Evolutionary conservation across 805 yeast species (phyloP).

Genomic region (Saturnispora dispora): DNA sequence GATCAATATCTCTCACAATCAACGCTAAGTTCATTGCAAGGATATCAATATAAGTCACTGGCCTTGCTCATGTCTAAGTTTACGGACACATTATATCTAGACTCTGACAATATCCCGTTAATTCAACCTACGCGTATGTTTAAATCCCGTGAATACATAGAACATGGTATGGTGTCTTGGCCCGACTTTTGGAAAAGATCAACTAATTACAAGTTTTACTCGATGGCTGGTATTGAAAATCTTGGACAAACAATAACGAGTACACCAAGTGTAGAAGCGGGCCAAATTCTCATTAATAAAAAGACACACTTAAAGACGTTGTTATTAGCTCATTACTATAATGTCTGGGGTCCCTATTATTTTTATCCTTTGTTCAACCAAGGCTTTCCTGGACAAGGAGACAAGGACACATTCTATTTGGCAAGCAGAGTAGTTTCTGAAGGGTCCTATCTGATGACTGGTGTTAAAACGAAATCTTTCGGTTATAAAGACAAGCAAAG

Average conservation of each 20-base stretch:
- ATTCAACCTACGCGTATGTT: slow-evolving; percentile 26
- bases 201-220: slow-evolving; percentile 50
- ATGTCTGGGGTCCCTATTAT: slow-evolving; percentile 54
- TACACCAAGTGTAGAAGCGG: slow-evolving; percentile 61
- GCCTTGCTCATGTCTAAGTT: slow-evolving; percentile 35
- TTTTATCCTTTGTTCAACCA: slow-evolving; percentile 63
- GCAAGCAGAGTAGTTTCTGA: slow-evolving; percentile 44
- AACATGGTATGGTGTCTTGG: slow-evolving; percentile 53
- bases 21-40: slow-evolving; percentile 16
- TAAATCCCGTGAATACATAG: slow-evolving; percentile 34
- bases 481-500: slow-evolving; percentile 22
- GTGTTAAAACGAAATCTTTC: slow-evolving; percentile 24
- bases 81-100: slow-evolving; percentile 33
- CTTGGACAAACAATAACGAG: slow-evolving; percentile 27
- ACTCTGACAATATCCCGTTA: slow-evolving; percentile 36
- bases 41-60: slow-evolving; percentile 16
- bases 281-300: slow-evolving; percentile 57
- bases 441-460: slow-evolving; percentile 21
- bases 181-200: slow-evolving; percentile 66
- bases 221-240: slow-evolving; percentile 34
- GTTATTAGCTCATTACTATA: slow-evolving; percentile 54
- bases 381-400: slow-evolving; percentile 73
- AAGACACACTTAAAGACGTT: slow-evolving; percentile 49
- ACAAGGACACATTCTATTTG: slow-evolving; percentile 65
- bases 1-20: slow-evolving; percentile 23